A percentile compares a stretch with the other conserved stretches of the same genome.
Conservation (phyloP, 352 stramenopile species). For the Vaucheria bursata region DNA sequence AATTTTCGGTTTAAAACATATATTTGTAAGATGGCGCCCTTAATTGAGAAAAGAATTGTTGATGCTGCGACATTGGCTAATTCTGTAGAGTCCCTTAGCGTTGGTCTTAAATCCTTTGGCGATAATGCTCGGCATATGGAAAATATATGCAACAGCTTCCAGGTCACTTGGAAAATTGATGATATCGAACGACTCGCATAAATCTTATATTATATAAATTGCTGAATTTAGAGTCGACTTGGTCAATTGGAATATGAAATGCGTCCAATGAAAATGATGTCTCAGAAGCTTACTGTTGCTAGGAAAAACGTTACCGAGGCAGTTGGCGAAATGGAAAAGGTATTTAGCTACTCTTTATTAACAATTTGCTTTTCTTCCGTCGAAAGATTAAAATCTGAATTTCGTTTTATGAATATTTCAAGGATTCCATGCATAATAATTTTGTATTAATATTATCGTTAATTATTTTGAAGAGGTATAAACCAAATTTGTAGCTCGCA, state of each 20-base stretch:
- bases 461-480: no score
- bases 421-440: no score
- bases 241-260: slow-evolving; percentile 43
- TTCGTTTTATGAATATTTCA: no score
- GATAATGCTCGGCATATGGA: slow-evolving; percentile 33
- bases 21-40: slow-evolving; percentile 12
- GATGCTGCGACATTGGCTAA: slow-evolving; percentile 12
- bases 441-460: no score
- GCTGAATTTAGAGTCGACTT: slow-evolving; percentile 4
- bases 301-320: slow-evolving; percentile 28
- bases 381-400: no score
- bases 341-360: no score
- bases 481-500: no score
- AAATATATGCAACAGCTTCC: slow-evolving; percentile 37
- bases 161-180: neutral
- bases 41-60: neutral
- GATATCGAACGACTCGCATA: neutral
- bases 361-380: no score
- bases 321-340: slow-evolving; percentile 30
- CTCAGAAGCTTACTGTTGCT: slow-evolving; percentile 34
- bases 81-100: slow-evolving; percentile 23
- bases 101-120: slow-evolving; percentile 27
- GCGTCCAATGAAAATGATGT: slow-evolving; percentile 45
- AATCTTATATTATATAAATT: neutral
- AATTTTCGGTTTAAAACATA: no score